A percentile compares a stretch with the other conserved stretches of the same genome.
phyloP scores from a whole-genome alignment of 164 flowering plant genomes.

The Chloranthus sessilifolius region DNA sequence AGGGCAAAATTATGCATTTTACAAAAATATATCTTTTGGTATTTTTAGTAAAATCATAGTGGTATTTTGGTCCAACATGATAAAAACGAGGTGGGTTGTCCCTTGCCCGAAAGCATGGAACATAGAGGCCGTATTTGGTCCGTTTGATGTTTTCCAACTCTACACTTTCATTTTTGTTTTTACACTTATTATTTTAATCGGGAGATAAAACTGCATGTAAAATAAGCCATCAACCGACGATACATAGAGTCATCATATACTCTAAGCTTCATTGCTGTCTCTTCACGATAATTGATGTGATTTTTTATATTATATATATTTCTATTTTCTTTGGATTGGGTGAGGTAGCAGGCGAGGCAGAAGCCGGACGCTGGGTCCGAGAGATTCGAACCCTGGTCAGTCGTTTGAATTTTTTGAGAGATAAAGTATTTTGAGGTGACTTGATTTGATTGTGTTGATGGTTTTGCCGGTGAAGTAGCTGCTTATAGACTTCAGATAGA shows the following conservation, averaged over 20 bases:
- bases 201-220: background rate
- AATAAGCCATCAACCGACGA: background rate
- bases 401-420: background rate
- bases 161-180: too few species aligned
- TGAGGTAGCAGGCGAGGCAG: conserved; percentile 9
- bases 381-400: background rate
- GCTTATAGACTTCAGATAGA: too few species aligned
- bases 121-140: background rate
- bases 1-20: too few species aligned
- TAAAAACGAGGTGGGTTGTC: too few species aligned
- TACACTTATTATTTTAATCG: background rate
- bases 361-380: background rate
- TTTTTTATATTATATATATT: background rate
- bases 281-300: background rate
- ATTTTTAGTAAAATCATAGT: too few species aligned
- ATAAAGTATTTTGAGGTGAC: conserved; percentile 14
- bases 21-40: too few species aligned
- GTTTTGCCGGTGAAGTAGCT: conserved; percentile 22
- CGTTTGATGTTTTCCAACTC: background rate
- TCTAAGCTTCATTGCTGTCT: background rate
- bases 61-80: too few species aligned
- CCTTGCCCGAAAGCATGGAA: too few species aligned
- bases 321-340: conserved; percentile 11
- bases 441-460: conserved; percentile 25
- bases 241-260: background rate